A percentile compares a stretch with the other conserved stretches of the same genome.
phyloP scores from a whole-genome alignment of 352 stramenopile species.

The Phytophthora brassicae region DNA sequence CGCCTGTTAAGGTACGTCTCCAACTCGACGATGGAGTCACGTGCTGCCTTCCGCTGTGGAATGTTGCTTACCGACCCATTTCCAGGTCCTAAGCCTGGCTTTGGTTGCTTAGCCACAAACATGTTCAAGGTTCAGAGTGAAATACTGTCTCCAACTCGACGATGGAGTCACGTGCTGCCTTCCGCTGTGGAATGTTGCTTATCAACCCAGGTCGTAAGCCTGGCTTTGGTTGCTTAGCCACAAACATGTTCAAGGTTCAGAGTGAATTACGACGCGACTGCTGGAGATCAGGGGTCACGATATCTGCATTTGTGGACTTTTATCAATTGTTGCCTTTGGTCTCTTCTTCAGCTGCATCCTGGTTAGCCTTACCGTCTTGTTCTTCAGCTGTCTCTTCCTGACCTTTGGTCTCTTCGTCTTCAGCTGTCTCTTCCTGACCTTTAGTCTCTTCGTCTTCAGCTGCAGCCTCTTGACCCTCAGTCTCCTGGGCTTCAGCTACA shows the following conservation, averaged over 20 bases:
- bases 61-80: background rate
- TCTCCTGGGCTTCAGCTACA: conserved; percentile 6
- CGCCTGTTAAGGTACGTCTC: conserved; percentile 42
- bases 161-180: conserved; percentile 3
- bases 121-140: conserved; percentile 4
- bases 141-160: too few species aligned
- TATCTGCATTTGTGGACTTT: conserved; percentile 25
- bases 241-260: conserved; percentile 20
- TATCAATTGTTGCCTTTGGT: conserved; percentile 22
- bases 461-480: conserved; percentile 4
- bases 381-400: conserved; percentile 7
- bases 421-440: background rate
- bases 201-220: background rate
- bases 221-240: conserved; percentile 15
- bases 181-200: conserved; percentile 3
- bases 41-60: conserved; percentile 2
- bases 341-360: conserved; percentile 16
- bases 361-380: background rate
- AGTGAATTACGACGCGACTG: conserved; percentile 1
- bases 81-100: background rate
- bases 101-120: conserved; percentile 24
- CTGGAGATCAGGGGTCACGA: conserved; percentile 4
- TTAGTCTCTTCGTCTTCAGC: conserved; percentile 29
- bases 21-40: conserved; percentile 35
- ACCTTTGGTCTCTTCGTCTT: too few species aligned